phyloP scores from a whole-genome alignment of 2,329 filamentous ascomycete genomes.

The Fusarium sp. region DNA sequence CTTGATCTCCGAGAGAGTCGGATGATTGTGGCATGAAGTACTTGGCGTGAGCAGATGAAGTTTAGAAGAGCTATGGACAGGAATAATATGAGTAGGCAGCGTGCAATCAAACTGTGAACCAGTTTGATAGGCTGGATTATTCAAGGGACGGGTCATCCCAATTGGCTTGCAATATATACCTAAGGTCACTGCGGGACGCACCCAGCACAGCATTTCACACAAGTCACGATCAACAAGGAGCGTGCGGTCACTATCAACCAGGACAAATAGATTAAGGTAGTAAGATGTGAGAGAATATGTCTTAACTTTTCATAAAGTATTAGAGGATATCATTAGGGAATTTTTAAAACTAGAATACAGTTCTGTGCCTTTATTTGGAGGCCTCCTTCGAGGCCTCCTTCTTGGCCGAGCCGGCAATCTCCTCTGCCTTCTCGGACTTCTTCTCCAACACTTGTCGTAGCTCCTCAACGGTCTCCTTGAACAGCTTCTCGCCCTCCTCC shows the following conservation, averaged over 20 bases:
- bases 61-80: too few relatives aligned
- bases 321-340: constrained; percentile 26
- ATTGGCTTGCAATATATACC: too few relatives aligned
- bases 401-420: constrained; percentile 69
- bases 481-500: constrained; percentile 76
- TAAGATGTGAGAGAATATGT: not conserved
- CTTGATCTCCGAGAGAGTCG: constrained; percentile 3
- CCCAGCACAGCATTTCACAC: not conserved
- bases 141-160: too few relatives aligned
- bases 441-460: constrained; percentile 74
- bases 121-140: too few relatives aligned
- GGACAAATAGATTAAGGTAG: too few relatives aligned
- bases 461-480: constrained; percentile 77
- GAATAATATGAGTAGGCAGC: too few relatives aligned
- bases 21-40: not conserved
- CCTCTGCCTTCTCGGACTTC: constrained; percentile 68
- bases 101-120: too few relatives aligned
- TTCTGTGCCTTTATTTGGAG: constrained; percentile 50
- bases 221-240: too few relatives aligned
- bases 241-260: not conserved
- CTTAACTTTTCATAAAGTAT: constrained; percentile 28
- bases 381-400: constrained; percentile 63
- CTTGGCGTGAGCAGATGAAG: not conserved
- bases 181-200: not conserved
- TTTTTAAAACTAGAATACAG: constrained; percentile 28